phyloP scores from a whole-genome alignment of 2,329 filamentous ascomycete species.

The Fusarium transvaalense region DNA sequence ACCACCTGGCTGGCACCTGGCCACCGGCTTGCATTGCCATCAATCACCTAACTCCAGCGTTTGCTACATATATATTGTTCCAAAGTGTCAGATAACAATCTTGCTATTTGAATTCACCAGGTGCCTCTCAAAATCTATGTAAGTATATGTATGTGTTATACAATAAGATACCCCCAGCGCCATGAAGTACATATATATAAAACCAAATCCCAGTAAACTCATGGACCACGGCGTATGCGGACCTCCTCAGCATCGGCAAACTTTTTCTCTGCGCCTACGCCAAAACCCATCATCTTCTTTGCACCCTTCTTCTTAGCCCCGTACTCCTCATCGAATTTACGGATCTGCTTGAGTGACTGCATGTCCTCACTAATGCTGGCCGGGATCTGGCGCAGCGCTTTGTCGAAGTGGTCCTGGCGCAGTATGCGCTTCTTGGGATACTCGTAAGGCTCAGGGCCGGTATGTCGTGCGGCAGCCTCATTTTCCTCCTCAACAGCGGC shows the following conservation, averaged over 20 bases:
- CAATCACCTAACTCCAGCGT: conserved; percentile 12
- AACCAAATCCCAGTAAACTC: conserved; percentile 5
- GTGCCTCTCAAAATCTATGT: conserved; percentile 34
- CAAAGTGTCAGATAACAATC: not conserved
- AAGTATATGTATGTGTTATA: conserved; percentile 32
- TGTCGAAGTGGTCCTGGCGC: conserved; percentile 80
- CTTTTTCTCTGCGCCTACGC: conserved; percentile 56
- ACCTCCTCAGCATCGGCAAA: conserved; percentile 59
- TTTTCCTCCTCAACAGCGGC: conserved; percentile 82
- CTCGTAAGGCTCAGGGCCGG: conserved; percentile 60
- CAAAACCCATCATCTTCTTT: conserved; percentile 71
- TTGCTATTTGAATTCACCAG: conserved; percentile 5
- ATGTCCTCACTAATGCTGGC: conserved; percentile 96
- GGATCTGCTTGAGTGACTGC: conserved; percentile 84
- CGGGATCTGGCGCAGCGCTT: conserved; percentile 87
- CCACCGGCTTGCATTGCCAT: too few relatives aligned
- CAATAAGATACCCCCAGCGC: conserved; percentile 23
- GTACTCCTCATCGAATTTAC: conserved; percentile 96
- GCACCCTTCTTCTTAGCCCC: conserved; percentile 81
- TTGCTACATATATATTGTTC: not conserved
- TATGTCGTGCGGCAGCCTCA: conserved; percentile 54
- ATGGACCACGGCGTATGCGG: conserved; percentile 55
- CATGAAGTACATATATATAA: conserved; percentile 7
- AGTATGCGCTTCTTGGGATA: conserved; percentile 73
- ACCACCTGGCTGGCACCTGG: too few relatives aligned